These are phyloP conservation scores for Neoboletus brunneissimus DNA, from an alignment of 768 basidiomycete genomes.

Conservation along the genomic window DNA sequence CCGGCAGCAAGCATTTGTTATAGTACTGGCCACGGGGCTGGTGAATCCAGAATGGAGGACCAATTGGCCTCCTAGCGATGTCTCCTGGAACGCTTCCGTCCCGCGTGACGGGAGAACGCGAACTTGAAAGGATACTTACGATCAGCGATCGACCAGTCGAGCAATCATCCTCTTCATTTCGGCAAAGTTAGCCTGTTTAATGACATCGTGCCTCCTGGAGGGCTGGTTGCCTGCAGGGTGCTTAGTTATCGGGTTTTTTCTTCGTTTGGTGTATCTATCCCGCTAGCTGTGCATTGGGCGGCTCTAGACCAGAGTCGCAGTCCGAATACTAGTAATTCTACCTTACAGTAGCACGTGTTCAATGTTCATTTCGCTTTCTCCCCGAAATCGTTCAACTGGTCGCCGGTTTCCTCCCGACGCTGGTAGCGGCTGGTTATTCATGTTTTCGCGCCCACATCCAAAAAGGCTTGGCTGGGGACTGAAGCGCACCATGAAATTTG, in stretches of 20 bases:
- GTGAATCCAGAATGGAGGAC: conserved; percentile 1
- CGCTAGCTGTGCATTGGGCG: background rate
- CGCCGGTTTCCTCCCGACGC: background rate
- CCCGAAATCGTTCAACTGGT: background rate
- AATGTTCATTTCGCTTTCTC: conserved; percentile 17
- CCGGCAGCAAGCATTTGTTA: background rate
- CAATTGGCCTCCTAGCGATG: background rate
- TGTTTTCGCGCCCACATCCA: background rate
- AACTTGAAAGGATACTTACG: conserved; percentile 10
- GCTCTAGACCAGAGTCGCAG: conserved; percentile 18
- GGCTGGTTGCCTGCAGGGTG: background rate
- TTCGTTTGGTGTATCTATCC: background rate
- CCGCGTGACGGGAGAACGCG: background rate
- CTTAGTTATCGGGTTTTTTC: background rate
- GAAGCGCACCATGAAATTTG: background rate
- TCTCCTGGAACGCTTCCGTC: background rate
- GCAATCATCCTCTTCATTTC: conserved; percentile 26
- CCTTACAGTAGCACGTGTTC: conserved; percentile 6
- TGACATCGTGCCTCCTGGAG: conserved; percentile 13
- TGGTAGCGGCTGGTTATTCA: background rate
- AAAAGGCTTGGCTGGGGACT: background rate
- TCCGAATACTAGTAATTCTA: background rate
- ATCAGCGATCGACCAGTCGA: conserved; percentile 28
- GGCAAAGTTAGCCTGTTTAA: conserved; percentile 16
- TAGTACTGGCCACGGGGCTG: background rate